phyloP scores from a whole-genome alignment of 176 grass and related monocot genomes.

The Oryza meridionalis region DNA sequence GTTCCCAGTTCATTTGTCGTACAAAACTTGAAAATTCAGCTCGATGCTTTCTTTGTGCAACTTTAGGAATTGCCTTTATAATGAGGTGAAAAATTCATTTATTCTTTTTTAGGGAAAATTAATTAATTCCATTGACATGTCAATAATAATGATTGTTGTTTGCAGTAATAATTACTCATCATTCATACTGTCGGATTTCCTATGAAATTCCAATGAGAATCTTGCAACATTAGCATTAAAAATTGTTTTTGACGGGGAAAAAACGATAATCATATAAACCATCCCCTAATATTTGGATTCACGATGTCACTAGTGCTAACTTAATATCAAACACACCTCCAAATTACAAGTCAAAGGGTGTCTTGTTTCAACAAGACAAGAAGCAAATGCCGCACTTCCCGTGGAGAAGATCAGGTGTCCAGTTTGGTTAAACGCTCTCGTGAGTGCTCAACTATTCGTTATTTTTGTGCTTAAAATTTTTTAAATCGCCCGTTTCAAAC shows the following conservation, averaged over 20 bases:
- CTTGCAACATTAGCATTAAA: neutral
- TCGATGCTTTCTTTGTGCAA: neutral
- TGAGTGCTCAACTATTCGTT: neutral
- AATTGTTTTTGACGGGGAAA: neutral
- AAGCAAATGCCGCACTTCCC: conserved; percentile 35
- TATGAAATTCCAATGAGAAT: neutral
- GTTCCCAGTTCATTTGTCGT: neutral
- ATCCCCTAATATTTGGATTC: neutral
- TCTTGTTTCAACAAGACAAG: neutral
- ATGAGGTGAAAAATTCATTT: neutral
- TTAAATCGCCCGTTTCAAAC: conserved; percentile 6
- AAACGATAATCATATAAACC: neutral
- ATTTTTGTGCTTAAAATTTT: neutral
- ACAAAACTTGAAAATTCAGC: neutral
- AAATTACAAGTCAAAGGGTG: conserved; percentile 19
- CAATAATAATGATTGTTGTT: neutral
- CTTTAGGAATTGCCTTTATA: neutral
- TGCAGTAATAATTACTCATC: neutral
- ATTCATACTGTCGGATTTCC: neutral
- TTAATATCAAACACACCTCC: neutral
- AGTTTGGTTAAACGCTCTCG: neutral
- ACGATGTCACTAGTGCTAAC: neutral
- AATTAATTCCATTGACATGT: neutral
- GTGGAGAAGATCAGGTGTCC: neutral
- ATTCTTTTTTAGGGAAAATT: too few relatives aligned